Evolutionary conservation across 345 rosid genomes (phyloP), one percentile per base, ranked within the genome.

Genomic region (Acer yangbiense): DNA sequence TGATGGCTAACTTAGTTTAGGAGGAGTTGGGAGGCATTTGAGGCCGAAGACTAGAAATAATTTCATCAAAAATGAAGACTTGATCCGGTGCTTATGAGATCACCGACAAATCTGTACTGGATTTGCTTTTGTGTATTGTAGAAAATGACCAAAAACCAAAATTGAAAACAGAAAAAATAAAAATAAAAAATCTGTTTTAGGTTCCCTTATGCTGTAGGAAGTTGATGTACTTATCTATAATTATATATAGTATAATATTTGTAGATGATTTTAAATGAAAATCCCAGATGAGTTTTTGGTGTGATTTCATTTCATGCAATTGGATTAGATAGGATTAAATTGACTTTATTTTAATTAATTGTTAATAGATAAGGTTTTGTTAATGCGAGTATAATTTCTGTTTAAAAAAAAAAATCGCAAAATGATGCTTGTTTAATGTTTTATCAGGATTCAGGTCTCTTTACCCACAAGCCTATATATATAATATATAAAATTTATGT

Each of bases 1-100:
- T 52, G 71, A 17, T 50, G 25, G 77, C 50, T 50, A 70, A 68
- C 63, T 17, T 72, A 29, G 21, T 73, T 61, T 23, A 23, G 66
- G 39, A 7, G 75, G 46, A 41, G 46, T 32, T 32, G 39, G 39
- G 6, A 35, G 39, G 39, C 39, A 35, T 35, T 35, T 35, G 39
- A 35, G 39, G 6, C 39, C 6, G 39, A 35, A 4, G 39, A 72
- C 54, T 48, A 20, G 63, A 54, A 29, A 65, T 65, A 75, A 65
- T 48, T 20, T 27, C 10, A 17, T 29, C 20, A 7, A n/a, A 50
- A 29, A 3, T 29, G 63, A n/a, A 52, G 48, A 18, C 20, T 29
- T 23, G 50, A 64, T 64, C 44, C 44, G 10, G 11, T 27, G 60
- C 48, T 27, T 50, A n/a, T 50, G 23, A 50, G 46, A 25, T 27